These are phyloP conservation scores for Pythium apleroticum DNA, from an alignment of 352 stramenopile species.

Conservation along the genomic window DNA sequence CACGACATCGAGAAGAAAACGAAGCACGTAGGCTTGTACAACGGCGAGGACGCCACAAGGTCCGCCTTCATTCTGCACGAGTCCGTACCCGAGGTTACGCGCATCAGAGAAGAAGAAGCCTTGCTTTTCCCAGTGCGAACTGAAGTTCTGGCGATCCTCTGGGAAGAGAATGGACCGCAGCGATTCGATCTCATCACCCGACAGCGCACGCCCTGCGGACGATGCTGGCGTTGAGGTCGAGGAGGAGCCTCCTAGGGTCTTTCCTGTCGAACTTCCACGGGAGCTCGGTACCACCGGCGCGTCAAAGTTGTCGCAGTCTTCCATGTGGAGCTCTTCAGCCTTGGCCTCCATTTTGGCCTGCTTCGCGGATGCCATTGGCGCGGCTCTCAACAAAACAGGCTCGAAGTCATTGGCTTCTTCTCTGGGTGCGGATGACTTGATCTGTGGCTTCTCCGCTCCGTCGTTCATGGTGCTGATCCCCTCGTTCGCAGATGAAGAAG, in stretches of 20 bases:
- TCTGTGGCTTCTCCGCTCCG: not conserved
- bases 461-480: not conserved
- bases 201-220: slow-evolving; percentile 23
- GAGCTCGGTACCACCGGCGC: not conserved
- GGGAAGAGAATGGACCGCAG: slow-evolving; percentile 66
- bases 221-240: not conserved
- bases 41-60: slow-evolving; percentile 95
- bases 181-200: slow-evolving; percentile 42
- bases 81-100: slow-evolving; percentile 74
- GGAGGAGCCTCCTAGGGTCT: not conserved
- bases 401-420: not conserved
- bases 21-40: slow-evolving; percentile 91
- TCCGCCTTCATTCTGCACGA: slow-evolving; percentile 92
- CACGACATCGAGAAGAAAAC: slow-evolving; percentile 54
- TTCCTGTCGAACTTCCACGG: not conserved
- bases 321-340: slow-evolving; percentile 37
- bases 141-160: slow-evolving; percentile 54
- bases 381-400: slow-evolving; percentile 1
- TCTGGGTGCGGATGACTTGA: not conserved
- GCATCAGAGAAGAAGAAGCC: slow-evolving; percentile 68
- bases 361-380: not conserved
- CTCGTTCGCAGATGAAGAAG: not conserved
- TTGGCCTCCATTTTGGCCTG: not conserved
- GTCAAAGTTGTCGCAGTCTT: slow-evolving; percentile 56
- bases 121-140: slow-evolving; percentile 70